Base-by-base conservation (phyloP, 441 rosid genomes). In the Erodium moschatum region DNA sequence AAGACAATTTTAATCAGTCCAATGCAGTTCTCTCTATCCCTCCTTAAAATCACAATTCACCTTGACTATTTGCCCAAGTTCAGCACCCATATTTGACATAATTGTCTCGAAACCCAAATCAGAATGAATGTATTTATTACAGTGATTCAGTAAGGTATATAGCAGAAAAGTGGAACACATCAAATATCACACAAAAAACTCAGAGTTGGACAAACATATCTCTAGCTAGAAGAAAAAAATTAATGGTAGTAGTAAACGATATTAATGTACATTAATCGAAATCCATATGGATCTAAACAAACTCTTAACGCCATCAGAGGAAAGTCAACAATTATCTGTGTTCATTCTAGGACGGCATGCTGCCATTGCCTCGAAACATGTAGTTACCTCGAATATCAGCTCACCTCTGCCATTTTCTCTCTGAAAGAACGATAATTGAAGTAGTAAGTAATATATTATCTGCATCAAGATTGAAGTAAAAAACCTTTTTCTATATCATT, bases 391-490 rank as follows among this genome's bases (percentile, higher is more conserved):
- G 1, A 65, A 33, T 16, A 63, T 29, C 64, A 73, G 70, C 67
- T 93, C 88, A 94, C 82, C 96, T 87, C 79, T 84, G 92, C 97
- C 99, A 91, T 73, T 86, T 92, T 76, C 85, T 83, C 78, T 87
- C 99, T 94, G 96, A 73, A 76, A 75, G 72, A 76, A 74, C 40
- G 40, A 67, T 48, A 48, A 67, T 20, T 64, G 42, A 29, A 1
- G 31, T 31, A 24, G 65, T 21, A 10, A 68, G 60, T 19, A 13
- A 35, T 54, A 48, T 11, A 68, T 19, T 66, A 6, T 42, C 13
- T 0, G 48, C 12, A 7, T 42, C 48, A 8, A 42, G 48, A 42
- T 9, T 42, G 48, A 42, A 44, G 50, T 44, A 31, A 31, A 3
- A 31, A 12, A 11, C 6, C 11, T 11, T 42, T 42, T 42, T 42